These are phyloP conservation scores for Elaeis guineensis DNA, from an alignment of 176 grass and related monocot species.

Conservation along the genomic window DNA sequence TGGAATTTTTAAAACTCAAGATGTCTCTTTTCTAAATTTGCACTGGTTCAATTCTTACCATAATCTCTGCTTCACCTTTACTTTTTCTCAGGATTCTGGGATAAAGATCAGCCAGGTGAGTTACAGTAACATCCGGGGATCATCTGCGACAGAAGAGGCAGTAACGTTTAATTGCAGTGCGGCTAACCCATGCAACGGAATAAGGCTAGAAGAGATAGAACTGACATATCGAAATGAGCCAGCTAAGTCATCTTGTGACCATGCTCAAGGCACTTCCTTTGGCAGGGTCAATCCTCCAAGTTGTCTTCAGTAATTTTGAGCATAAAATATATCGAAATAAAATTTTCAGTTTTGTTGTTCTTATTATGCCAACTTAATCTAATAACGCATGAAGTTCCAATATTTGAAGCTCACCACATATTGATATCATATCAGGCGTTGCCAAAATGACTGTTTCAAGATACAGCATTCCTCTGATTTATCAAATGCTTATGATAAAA, in stretches of 20 bases:
- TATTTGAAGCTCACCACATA: too few relatives aligned
- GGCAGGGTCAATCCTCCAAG: conserved; percentile 41
- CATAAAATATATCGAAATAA: too few relatives aligned
- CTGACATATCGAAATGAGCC: conserved; percentile 30
- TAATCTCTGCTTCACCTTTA: background rate
- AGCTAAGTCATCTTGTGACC: conserved; percentile 37
- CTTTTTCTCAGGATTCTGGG: conserved; percentile 32
- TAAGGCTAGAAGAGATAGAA: conserved; percentile 50
- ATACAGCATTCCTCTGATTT: too few relatives aligned
- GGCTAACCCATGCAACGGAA: conserved; percentile 72
- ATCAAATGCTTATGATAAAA: too few relatives aligned
- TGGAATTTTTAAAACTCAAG: background rate
- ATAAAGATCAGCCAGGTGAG: conserved; percentile 67
- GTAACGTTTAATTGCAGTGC: conserved; percentile 72
- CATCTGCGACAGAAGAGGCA: conserved; percentile 55
- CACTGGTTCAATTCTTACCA: too few relatives aligned
- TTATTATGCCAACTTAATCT: too few relatives aligned
- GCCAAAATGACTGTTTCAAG: too few relatives aligned
- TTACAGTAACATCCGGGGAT: conserved; percentile 44
- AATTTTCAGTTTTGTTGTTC: too few relatives aligned
- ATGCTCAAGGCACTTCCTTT: conserved; percentile 36
- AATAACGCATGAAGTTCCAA: too few relatives aligned
- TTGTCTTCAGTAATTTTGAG: conserved; percentile 28
- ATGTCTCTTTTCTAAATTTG: too few relatives aligned
- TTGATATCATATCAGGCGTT: too few relatives aligned